Percentiles rank a stretch among this genome's conserved stretches.
These are phyloP conservation scores for Xylaria sp. DNA, from an alignment of 2,329 filamentous ascomycete genomes.

Conservation along the genomic window DNA sequence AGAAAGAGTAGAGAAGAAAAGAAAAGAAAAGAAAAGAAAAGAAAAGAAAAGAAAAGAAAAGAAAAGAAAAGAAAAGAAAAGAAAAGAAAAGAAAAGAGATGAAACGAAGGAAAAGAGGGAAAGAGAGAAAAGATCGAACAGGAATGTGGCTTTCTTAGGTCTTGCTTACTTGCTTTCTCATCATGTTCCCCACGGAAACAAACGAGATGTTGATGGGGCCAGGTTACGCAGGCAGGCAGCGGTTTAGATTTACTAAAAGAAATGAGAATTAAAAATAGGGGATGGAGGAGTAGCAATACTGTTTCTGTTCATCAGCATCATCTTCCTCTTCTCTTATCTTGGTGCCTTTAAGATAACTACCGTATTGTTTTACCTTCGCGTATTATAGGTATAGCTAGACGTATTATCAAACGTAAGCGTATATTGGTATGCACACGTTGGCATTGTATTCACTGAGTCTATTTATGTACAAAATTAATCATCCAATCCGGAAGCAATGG, in stretches of 20 bases:
- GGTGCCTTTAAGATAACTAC: neutral
- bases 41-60: too few species aligned
- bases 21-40: too few species aligned
- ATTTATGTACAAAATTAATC: slow-evolving; percentile 27
- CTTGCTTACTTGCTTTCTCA: neutral
- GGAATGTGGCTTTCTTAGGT: too few species aligned
- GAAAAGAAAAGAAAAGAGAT: too few species aligned
- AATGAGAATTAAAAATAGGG: too few species aligned
- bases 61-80: too few species aligned
- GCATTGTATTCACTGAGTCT: slow-evolving; percentile 23
- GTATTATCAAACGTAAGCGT: neutral
- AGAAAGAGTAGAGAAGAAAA: neutral
- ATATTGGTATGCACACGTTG: slow-evolving; percentile 3
- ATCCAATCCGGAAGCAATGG: slow-evolving; percentile 23
- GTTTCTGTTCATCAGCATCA: neutral
- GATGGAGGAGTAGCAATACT: neutral
- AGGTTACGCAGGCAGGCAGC: too few species aligned
- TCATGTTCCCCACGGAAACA: neutral
- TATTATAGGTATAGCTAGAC: neutral
- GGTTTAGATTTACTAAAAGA: too few species aligned
- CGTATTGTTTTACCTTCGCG: neutral
- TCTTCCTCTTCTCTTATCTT: neutral
- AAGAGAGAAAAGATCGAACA: too few species aligned
- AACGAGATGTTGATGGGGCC: neutral
- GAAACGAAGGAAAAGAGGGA: too few species aligned